These are phyloP conservation scores for Petasospora fabianii DNA, from an alignment of 1,139 yeast genomes.

Conservation along the genomic window DNA sequence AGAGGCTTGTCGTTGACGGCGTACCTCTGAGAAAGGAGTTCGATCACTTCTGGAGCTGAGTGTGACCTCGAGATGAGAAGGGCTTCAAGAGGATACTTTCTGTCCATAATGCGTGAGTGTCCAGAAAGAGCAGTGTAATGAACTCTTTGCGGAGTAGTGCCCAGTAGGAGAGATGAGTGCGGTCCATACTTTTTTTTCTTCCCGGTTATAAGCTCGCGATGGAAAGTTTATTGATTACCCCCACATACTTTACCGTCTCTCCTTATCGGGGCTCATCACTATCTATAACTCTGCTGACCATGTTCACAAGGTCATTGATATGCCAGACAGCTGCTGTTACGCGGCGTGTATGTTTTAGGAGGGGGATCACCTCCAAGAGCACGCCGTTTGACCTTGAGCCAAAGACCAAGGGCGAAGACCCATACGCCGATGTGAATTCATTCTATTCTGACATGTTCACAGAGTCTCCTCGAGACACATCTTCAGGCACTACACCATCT, in stretches of 20 bases:
- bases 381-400: conserved; percentile 9
- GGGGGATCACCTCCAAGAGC: conserved; percentile 1
- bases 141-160: too few relatives aligned
- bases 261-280: too few relatives aligned
- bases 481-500: not conserved
- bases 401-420: conserved; percentile 17
- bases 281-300: not conserved
- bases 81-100: conserved; percentile 25
- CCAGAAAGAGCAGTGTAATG: too few relatives aligned
- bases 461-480: not conserved
- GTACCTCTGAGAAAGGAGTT: conserved; percentile 54
- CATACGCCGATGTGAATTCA: conserved; percentile 21
- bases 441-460: conserved; percentile 26
- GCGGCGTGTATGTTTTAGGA: not conserved
- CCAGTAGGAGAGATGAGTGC: too few relatives aligned
- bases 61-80: conserved; percentile 46
- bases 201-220: too few relatives aligned
- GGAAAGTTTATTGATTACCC: too few relatives aligned
- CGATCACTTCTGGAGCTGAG: conserved; percentile 41
- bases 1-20: conserved; percentile 48
- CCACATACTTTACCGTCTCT: too few relatives aligned
- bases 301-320: not conserved
- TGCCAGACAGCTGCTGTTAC: not conserved
- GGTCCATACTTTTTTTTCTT: too few relatives aligned
- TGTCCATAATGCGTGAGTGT: conserved; percentile 20